These are phyloP conservation scores for Helminthosporium solani DNA, from an alignment of 2,329 filamentous ascomycete species.

Conservation along the genomic window DNA sequence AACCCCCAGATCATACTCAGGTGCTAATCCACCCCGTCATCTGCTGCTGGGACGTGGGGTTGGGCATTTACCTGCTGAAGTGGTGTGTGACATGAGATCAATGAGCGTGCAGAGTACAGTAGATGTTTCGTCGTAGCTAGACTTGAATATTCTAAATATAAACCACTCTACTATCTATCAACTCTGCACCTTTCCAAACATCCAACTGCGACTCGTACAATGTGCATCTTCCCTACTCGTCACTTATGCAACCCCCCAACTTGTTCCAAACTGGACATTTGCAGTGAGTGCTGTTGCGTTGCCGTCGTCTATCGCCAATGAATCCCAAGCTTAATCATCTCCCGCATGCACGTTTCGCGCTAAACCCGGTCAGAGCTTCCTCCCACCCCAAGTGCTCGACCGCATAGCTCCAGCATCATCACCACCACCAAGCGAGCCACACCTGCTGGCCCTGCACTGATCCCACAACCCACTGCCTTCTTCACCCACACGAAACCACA, in stretches of 20 bases:
- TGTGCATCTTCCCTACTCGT: no score
- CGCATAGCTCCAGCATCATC: constrained; percentile 26
- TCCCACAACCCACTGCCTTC: constrained; percentile 16
- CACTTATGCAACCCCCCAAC: neutral
- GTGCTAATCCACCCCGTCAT: no score
- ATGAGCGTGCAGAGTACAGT: no score
- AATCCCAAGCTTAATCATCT: constrained; percentile 1
- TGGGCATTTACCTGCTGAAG: no score
- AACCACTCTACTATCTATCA: no score
- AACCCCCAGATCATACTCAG: neutral
- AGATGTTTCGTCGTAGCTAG: no score
- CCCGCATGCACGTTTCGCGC: constrained; percentile 18
- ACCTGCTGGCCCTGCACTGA: constrained; percentile 16
- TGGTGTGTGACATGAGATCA: no score
- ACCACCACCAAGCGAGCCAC: constrained; percentile 17
- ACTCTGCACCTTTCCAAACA: no score
- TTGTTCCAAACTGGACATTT: neutral
- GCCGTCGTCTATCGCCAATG: neutral
- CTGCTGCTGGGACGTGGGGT: no score
- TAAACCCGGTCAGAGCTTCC: constrained; percentile 28
- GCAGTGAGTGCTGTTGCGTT: neutral
- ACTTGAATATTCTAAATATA: no score
- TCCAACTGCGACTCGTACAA: no score
- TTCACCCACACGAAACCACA: constrained; percentile 17
- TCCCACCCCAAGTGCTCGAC: constrained; percentile 24